Conservation (phyloP, 805 yeast genomes). For the Nakazawaea wickerhamii region DNA sequence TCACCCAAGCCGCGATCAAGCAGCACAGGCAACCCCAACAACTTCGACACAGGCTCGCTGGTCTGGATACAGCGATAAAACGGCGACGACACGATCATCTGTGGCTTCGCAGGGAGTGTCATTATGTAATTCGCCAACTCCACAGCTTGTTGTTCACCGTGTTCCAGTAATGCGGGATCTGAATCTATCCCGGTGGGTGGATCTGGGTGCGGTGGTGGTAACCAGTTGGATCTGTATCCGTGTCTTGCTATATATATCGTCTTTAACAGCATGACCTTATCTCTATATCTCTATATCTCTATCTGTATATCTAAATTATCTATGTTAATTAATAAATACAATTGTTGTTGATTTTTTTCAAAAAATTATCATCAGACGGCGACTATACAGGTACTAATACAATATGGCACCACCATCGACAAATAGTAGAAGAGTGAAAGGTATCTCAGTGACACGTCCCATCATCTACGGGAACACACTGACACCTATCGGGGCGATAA, state of each 20-base stretch:
- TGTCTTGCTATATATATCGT: slow-evolving; percentile 75
- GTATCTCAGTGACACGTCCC: slow-evolving; percentile 70
- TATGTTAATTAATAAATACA: neutral
- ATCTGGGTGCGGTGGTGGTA: slow-evolving; percentile 63
- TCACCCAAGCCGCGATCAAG: slow-evolving; percentile 88
- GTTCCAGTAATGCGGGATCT: slow-evolving; percentile 83
- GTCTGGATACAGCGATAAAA: slow-evolving; percentile 90
- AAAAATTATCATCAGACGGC: neutral
- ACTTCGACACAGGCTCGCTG: slow-evolving; percentile 58
- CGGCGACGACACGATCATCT: slow-evolving; percentile 72
- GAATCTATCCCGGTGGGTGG: slow-evolving; percentile 87
- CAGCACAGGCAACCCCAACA: slow-evolving; percentile 50
- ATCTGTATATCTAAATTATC: neutral
- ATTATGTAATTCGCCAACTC: slow-evolving; percentile 64
- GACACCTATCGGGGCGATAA: slow-evolving; percentile 50
- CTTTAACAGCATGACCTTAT: slow-evolving; percentile 47
- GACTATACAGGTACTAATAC: neutral
- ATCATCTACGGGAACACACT: slow-evolving; percentile 80
- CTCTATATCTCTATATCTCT: neutral
- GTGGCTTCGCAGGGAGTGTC: slow-evolving; percentile 51
- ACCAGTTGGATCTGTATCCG: slow-evolving; percentile 89
- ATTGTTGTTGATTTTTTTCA: neutral
- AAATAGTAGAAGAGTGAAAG: slow-evolving; percentile 31
- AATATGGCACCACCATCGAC: slow-evolving; percentile 28
- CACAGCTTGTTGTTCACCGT: slow-evolving; percentile 82